Conservation (phyloP, 306 rosid genomes). For the Senna siamea region DNA sequence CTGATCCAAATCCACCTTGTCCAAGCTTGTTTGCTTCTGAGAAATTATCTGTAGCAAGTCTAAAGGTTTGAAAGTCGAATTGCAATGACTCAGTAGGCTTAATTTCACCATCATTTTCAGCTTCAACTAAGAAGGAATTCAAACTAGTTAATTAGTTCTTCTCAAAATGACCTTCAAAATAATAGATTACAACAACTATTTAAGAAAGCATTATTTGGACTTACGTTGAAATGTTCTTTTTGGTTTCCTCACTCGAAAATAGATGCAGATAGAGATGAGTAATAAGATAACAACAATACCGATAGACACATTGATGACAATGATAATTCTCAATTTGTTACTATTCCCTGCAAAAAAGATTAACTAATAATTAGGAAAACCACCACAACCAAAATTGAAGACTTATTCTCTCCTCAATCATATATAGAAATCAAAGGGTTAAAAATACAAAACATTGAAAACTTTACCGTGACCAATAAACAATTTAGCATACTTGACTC, state of each 20-base stretch:
- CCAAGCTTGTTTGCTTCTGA: conserved; percentile 1
- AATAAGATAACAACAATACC: background rate
- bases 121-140: background rate
- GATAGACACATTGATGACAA: background rate
- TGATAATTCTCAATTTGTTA: background rate
- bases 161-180: background rate
- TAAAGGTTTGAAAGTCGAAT: background rate
- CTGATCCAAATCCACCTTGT: background rate
- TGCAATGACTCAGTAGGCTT: background rate
- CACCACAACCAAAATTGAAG: background rate
- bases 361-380: too few relatives aligned
- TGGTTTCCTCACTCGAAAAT: background rate
- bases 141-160: background rate
- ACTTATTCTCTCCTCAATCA: too few relatives aligned
- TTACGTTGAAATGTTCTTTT: background rate
- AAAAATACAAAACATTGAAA: too few relatives aligned
- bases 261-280: background rate
- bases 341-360: background rate
- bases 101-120: background rate
- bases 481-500: too few relatives aligned
- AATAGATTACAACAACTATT: too few relatives aligned
- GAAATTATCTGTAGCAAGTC: background rate
- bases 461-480: too few relatives aligned
- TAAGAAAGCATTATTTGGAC: background rate
- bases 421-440: too few relatives aligned